A percentile compares a stretch with the other conserved stretches of the same genome.
Conservation (phyloP, 805 yeast genomes). For the Candida ascalaphidarum region DNA sequence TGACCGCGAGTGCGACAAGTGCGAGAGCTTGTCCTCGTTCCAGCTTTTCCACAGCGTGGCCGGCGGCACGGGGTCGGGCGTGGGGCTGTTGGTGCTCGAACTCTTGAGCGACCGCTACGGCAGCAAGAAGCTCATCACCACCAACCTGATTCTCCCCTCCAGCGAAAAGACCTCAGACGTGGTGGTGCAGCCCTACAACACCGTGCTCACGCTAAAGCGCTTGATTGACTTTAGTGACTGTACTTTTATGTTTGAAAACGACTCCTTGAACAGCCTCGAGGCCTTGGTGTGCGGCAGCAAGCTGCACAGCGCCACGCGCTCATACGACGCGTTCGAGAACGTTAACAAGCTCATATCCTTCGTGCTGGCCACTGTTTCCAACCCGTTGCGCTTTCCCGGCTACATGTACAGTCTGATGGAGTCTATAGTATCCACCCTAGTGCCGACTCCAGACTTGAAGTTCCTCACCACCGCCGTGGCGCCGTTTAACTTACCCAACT, state of each 20-base stretch:
- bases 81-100: slow-evolving; percentile 79
- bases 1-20: slow-evolving; percentile 82
- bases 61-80: slow-evolving; percentile 98
- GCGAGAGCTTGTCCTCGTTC: slow-evolving; percentile 85
- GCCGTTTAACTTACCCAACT: slow-evolving; percentile 20
- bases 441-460: slow-evolving; percentile 82
- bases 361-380: slow-evolving; percentile 76
- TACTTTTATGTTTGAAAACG: slow-evolving; percentile 85
- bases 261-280: slow-evolving; percentile 70
- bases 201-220: slow-evolving; percentile 72
- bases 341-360: slow-evolving; percentile 82
- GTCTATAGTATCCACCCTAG: slow-evolving; percentile 69
- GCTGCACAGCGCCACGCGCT: slow-evolving; percentile 4
- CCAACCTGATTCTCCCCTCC: slow-evolving; percentile 82
- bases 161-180: slow-evolving; percentile 78
- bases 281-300: slow-evolving; percentile 19
- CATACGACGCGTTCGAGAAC: slow-evolving; percentile 62
- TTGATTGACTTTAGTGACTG: slow-evolving; percentile 81
- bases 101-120: slow-evolving; percentile 67
- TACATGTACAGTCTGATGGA: slow-evolving; percentile 83
- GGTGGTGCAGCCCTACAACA: slow-evolving; percentile 96
- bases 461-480: slow-evolving; percentile 43
- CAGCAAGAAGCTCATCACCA: slow-evolving; percentile 72
- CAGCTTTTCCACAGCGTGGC: slow-evolving; percentile 92
- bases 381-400: slow-evolving; percentile 85